Percentiles rank a stretch among this genome's conserved stretches.
phyloP scores from a whole-genome alignment of 2,329 filamentous ascomycete genomes.

The Didymella pomorum region DNA sequence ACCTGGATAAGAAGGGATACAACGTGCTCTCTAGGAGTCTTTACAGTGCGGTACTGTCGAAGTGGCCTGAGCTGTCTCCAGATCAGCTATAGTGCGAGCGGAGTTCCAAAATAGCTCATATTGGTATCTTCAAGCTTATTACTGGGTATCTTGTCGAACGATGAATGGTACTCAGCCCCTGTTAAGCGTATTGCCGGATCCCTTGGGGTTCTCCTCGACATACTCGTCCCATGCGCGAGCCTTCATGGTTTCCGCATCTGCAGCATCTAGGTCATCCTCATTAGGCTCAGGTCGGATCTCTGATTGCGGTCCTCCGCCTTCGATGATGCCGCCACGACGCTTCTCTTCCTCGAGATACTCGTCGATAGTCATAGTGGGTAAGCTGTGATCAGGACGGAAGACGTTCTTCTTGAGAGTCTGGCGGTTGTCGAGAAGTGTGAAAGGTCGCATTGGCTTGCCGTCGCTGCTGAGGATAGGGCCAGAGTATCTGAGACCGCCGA shows the following conservation, averaged over 20 bases:
- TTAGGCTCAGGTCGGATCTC: constrained; percentile 75
- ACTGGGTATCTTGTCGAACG: constrained; percentile 25
- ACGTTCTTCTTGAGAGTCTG: constrained; percentile 80
- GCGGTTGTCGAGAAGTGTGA: constrained; percentile 81
- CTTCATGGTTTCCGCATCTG: constrained; percentile 90
- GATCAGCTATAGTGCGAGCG: constrained; percentile 25
- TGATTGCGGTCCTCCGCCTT: constrained; percentile 84
- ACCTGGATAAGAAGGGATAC: constrained; percentile 47
- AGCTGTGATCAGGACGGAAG: constrained; percentile 87
- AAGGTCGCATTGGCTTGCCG: constrained; percentile 88
- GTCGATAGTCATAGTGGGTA: constrained; percentile 97
- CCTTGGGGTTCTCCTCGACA: constrained; percentile 85
- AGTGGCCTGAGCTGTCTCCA: constrained; percentile 45
- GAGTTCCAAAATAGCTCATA: neutral
- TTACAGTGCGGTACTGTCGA: constrained; percentile 30
- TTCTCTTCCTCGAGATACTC: constrained; percentile 95
- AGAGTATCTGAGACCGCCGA: constrained; percentile 54
- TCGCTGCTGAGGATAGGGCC: constrained; percentile 79
- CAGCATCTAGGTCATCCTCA: constrained; percentile 89
- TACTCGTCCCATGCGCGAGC: constrained; percentile 96
- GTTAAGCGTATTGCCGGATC: constrained; percentile 83
- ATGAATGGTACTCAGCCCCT: constrained; percentile 61
- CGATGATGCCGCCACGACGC: constrained; percentile 83
- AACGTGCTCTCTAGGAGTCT: constrained; percentile 36
- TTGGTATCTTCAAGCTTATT: neutral